Evolutionary conservation across 225 moss, liverwort and hornwort genomes (phyloP).

Genomic region (Ulota crispa): DNA sequence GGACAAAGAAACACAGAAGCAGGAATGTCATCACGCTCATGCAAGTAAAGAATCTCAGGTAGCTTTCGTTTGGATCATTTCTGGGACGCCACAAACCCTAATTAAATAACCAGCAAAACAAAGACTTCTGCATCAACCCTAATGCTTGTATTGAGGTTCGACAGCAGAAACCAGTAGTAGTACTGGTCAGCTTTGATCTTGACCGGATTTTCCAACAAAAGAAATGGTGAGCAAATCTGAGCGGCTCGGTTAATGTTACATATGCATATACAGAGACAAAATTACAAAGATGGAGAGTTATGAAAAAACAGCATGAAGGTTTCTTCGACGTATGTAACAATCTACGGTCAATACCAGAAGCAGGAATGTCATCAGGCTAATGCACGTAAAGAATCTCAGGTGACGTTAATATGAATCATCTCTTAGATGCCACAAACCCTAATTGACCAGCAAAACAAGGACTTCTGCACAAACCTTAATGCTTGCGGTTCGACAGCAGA

Average conservation of each 20-base stretch:
- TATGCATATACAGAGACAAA: neutral
- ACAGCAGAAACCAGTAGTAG: neutral
- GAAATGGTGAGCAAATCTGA: neutral
- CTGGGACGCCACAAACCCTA: too few relatives aligned
- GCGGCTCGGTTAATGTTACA: neutral
- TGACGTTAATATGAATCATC: neutral
- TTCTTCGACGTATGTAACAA: neutral
- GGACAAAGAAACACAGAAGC: neutral
- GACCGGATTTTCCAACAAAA: neutral
- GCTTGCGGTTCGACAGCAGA: neutral
- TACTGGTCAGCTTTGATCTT: neutral
- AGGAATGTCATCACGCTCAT: neutral
- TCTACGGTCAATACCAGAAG: neutral
- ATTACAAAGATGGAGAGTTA: neutral
- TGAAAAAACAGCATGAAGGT: neutral
- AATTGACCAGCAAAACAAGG: neutral
- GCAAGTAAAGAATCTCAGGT: neutral
- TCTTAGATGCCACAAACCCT: too few relatives aligned
- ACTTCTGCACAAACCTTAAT: neutral
- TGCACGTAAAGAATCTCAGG: neutral
- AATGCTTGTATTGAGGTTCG: neutral
- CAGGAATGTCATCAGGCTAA: neutral
- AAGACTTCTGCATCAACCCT: too few relatives aligned
- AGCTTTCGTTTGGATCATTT: neutral
- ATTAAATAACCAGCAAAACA: neutral